Evolutionary conservation across 768 basidiomycete genomes (phyloP), one percentile per base, ranked within the genome.

Genomic region (Chiua virens): DNA sequence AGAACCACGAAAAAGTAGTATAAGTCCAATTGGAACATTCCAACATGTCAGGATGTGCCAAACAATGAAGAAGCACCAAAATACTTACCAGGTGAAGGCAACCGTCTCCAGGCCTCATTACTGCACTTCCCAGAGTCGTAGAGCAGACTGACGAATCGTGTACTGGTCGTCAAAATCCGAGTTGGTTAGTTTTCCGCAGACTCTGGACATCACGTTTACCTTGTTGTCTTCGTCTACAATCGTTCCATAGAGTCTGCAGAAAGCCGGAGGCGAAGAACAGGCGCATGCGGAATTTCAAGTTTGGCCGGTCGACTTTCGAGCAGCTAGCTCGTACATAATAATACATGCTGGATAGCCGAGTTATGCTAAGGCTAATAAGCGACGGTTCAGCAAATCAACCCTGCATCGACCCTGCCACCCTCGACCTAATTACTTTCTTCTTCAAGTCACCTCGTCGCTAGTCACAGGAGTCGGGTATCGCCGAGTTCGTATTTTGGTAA

Each of bases 51-150:
- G 40, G 21, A 46, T 45, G 46, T 53, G 28, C 40, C 38, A 50
- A 53, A 36, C 22, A 17, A 21, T 15, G 30, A 39, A 45, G 32
- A 37, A 50, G 49, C 27, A 9, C 62, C 52, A 46, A 34, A 48
- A 47, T 23, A 9, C 62, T 54, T 49, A 65, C 60, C 42, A 49
- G 28, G 52, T 50, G 35, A 21, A 45, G 36, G 44, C 41, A 43
- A 25, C 40, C 46, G 42, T 53, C 41, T 14, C 52, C 52, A 43
- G 43, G 43, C 35, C 49, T 59, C 45, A 55, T 51, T 15, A 28
- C 44, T n/a, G 42, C 14, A 1, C 32, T 45, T 37, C 20, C 13
- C 11, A 44, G 57, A 35, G n/a, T 37, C 20, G 10, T 8, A 44
- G 56, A 38, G n/a, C 8, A 42, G 39, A 40, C 30, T 42, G n/a